Base-by-base conservation (phyloP, 176 grass and related monocot species). In the Thalia dealbata region DNA sequence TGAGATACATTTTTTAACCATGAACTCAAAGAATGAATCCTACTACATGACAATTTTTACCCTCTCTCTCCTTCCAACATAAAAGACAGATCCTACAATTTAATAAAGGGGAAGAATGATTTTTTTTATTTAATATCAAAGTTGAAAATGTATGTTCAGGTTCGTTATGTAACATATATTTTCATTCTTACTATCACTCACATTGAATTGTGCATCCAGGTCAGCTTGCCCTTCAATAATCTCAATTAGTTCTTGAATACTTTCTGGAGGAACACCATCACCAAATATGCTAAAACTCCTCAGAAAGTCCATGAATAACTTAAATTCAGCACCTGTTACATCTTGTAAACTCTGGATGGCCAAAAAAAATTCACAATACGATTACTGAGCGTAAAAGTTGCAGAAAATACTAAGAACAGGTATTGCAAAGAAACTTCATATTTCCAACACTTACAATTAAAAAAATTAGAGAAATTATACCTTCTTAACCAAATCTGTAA, bases 141-240 rank as follows among this genome's bases (percentile, higher is more conserved):
- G 10, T 6, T 1, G 27, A 21, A 43, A 68, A 28, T 30, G 32
- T 64, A 22, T 58, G n/a, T 29, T 23, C 14, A 73, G 52, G 52
- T 30, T 5, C 3, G 48, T 24, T 23, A 59, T 23, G 26, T 7
- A 14, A 19, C 38, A 30, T 29, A 2, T 26, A 7, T 42, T 12
- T 60, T 27, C 7, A 56, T 24, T 22, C 71, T 41, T 61, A 25
- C 41, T 67, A 43, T 72, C 61, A 83, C 87, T 97, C 82, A 99
- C 95, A 75, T 95, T 79, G 24, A 99, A 99, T 76, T 99, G 88
- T 56, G 85, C 82, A 83, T 93, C 91, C 10, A 99, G 85, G 59
- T 99, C 95, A 72, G 95, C 95, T 69, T 99, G 95, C 74, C 76
- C 90, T 99, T 99, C 85, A 81, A 99, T 95, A 71, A 99, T 91